These are phyloP conservation scores for Bipolaris bicolor DNA, from an alignment of 2,329 filamentous ascomycete genomes.

Conservation along the genomic window DNA sequence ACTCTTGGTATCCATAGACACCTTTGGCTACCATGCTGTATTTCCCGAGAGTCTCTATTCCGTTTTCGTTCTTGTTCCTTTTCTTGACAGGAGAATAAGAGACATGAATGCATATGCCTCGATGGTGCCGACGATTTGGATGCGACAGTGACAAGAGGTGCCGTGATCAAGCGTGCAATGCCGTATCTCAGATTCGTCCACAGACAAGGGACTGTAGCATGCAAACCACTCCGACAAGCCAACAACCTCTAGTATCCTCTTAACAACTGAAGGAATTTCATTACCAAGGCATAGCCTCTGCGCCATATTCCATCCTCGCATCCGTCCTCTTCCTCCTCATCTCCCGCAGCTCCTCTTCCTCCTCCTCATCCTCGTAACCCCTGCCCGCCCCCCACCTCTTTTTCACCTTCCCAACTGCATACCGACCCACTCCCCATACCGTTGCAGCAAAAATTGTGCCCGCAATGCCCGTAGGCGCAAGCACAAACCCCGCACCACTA, in stretches of 20 bases:
- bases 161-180: not conserved
- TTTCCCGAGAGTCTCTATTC: not conserved
- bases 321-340: conserved; percentile 12
- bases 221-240: not conserved
- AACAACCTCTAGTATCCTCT: not conserved
- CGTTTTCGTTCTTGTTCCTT: not conserved
- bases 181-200: not conserved
- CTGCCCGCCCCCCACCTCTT: conserved; percentile 33
- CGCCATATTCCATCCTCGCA: conserved; percentile 20
- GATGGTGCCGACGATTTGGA: too few relatives aligned
- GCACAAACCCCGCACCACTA: conserved; percentile 50
- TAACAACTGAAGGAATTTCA: not conserved
- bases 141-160: not conserved
- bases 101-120: not conserved
- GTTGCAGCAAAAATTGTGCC: conserved; percentile 46
- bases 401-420: conserved; percentile 44
- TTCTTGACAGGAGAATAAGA: not conserved
- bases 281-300: conserved; percentile 34
- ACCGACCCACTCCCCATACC: conserved; percentile 49
- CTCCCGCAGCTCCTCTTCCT: conserved; percentile 32
- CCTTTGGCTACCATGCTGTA: too few relatives aligned
- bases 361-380: conserved; percentile 27
- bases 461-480: conserved; percentile 52
- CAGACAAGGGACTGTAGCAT: not conserved
- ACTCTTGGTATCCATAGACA: too few relatives aligned